These are phyloP conservation scores for Pythium dissotocum DNA, from an alignment of 352 stramenopile species.

Conservation along the genomic window DNA sequence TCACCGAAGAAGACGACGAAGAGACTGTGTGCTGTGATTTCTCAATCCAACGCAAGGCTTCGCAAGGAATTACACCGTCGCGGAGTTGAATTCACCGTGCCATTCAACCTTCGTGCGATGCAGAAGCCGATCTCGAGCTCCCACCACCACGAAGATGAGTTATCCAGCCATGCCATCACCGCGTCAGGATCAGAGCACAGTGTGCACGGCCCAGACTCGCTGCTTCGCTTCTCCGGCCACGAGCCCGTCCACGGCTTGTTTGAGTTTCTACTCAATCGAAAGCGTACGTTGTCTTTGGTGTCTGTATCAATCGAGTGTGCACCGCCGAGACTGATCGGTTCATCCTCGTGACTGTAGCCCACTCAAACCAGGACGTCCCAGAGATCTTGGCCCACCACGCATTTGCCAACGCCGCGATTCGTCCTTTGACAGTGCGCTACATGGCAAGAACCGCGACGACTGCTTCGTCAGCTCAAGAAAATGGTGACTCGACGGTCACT, in stretches of 20 bases:
- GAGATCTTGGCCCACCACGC: slow-evolving; percentile 53
- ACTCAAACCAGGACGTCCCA: slow-evolving; percentile 75
- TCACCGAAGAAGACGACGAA: slow-evolving; percentile 3
- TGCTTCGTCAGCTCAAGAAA: not conserved
- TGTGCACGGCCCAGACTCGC: slow-evolving; percentile 61
- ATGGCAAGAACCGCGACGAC: slow-evolving; percentile 25
- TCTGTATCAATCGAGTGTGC: not conserved
- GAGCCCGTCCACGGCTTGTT: slow-evolving; percentile 68
- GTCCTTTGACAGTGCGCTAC: slow-evolving; percentile 49
- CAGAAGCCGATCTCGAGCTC: slow-evolving; percentile 30
- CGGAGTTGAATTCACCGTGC: slow-evolving; percentile 55
- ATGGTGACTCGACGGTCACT: not conserved
- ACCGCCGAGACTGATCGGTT: not conserved
- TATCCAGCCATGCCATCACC: slow-evolving; percentile 5
- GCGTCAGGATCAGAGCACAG: slow-evolving; percentile 15
- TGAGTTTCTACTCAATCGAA: slow-evolving; percentile 77
- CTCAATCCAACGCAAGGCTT: slow-evolving; percentile 61
- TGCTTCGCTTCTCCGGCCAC: slow-evolving; percentile 66
- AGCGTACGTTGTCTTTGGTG: slow-evolving; percentile 43
- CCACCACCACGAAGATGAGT: slow-evolving; percentile 35
- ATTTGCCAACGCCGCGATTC: slow-evolving; percentile 66
- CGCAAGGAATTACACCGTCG: slow-evolving; percentile 68
- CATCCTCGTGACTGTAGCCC: slow-evolving; percentile 34
- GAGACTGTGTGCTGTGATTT: slow-evolving; percentile 58
- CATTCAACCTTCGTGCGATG: slow-evolving; percentile 41